phyloP scores from a whole-genome alignment of 179 eudicot species.

The Beta corolliflora region DNA sequence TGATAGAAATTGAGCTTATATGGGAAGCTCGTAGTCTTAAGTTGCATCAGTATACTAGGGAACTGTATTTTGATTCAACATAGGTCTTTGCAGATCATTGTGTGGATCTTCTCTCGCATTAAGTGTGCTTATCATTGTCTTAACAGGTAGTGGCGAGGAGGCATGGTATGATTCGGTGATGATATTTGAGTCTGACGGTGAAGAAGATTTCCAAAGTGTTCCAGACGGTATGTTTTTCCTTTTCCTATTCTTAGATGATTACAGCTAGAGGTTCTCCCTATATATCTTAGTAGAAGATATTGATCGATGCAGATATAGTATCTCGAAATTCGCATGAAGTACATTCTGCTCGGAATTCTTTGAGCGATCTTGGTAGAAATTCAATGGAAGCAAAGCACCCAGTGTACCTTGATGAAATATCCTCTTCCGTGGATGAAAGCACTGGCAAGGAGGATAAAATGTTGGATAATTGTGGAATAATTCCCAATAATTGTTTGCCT shows the following conservation, averaged over 20 bases:
- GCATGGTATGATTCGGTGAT: constrained; percentile 81
- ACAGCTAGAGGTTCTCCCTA: not conserved
- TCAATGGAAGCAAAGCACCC: constrained; percentile 56
- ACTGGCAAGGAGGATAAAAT: constrained; percentile 50
- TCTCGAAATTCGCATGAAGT: constrained; percentile 50
- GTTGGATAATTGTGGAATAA: constrained; percentile 77
- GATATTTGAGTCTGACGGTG: constrained; percentile 84
- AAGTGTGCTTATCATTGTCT: not conserved
- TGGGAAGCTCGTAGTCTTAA: not conserved
- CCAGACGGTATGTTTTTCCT: constrained; percentile 60
- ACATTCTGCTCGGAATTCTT: constrained; percentile 47
- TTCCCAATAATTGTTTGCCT: constrained; percentile 85
- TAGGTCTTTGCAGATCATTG: constrained; percentile 9
- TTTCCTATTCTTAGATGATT: not conserved
- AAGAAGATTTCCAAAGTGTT: constrained; percentile 90
- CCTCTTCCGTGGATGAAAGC: constrained; percentile 57
- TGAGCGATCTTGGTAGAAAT: constrained; percentile 47
- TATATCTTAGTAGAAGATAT: constrained; percentile 6
- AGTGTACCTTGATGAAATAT: constrained; percentile 68
- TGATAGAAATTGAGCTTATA: too few relatives aligned
- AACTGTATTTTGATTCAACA: not conserved
- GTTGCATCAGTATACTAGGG: not conserved
- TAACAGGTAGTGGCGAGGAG: constrained; percentile 74
- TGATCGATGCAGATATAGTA: constrained; percentile 48
- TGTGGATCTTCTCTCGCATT: constrained; percentile 18